Conservation (phyloP, 1,139 yeast species). For the Suhomyces atakaporum region DNA sequence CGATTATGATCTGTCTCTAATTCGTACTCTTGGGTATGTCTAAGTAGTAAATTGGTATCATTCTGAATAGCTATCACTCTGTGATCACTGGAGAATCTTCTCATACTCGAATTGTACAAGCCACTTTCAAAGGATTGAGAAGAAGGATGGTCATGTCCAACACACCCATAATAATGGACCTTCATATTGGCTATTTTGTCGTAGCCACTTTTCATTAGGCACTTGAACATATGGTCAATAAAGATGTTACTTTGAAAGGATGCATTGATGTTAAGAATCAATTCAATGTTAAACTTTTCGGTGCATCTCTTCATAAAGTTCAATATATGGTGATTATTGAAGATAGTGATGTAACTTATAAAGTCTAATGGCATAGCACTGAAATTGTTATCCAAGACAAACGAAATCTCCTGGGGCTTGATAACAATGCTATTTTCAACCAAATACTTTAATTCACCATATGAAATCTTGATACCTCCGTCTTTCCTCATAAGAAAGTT, state of each 20-base stretch:
- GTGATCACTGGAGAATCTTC: neutral
- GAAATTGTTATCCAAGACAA: constrained; percentile 14
- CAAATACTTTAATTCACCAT: constrained; percentile 18
- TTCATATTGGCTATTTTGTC: constrained; percentile 3
- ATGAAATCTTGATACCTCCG: constrained; percentile 5
- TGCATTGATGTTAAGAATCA: constrained; percentile 14
- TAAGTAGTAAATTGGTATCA: neutral
- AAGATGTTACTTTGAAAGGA: constrained; percentile 10
- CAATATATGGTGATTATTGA: constrained; percentile 1
- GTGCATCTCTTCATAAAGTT: constrained; percentile 13
- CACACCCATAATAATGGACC: constrained; percentile 3
- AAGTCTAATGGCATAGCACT: neutral
- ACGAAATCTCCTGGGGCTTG: constrained; percentile 22
- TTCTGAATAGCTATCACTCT: constrained; percentile 1
- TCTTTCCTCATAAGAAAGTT: constrained; percentile 2
- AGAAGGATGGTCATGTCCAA: neutral
- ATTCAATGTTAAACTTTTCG: constrained; percentile 15
- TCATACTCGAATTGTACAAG: neutral
- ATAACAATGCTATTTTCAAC: constrained; percentile 19
- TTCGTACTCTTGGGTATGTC: neutral
- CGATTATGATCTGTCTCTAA: neutral
- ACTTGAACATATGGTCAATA: constrained; percentile 11
- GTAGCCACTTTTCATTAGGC: constrained; percentile 8
- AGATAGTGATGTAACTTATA: constrained; percentile 1
- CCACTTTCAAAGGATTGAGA: neutral